These are phyloP conservation scores for Podospora pseudopauciseta DNA, from an alignment of 495 filamentous ascomycete genomes.

Conservation along the genomic window DNA sequence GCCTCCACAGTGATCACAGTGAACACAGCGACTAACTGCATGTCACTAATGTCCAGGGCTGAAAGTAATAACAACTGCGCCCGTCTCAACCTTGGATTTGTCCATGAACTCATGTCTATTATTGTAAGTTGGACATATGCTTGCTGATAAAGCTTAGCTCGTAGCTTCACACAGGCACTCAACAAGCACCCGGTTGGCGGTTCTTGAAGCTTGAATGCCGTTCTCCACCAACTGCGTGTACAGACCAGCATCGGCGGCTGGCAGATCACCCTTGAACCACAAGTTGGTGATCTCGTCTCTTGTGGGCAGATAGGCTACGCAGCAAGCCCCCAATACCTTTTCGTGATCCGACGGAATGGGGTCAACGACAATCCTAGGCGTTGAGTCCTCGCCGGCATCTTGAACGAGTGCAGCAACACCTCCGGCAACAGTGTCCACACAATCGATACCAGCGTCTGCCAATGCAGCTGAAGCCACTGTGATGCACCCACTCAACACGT, in stretches of 20 bases:
- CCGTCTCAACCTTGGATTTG: not conserved
- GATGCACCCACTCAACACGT: conserved; percentile 84
- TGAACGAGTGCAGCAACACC: conserved; percentile 80
- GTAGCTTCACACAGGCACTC: conserved; percentile 37
- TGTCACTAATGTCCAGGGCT: not conserved
- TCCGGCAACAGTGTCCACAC: conserved; percentile 83
- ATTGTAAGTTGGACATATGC: not conserved
- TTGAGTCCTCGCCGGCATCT: conserved; percentile 31
- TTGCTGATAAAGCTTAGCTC: not conserved
- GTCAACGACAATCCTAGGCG: conserved; percentile 67
- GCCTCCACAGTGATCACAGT: not conserved
- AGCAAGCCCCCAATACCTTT: conserved; percentile 74
- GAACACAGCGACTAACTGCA: no score
- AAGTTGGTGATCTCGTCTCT: conserved; percentile 90
- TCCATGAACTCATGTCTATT: not conserved
- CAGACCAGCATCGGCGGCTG: conserved; percentile 36
- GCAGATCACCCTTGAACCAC: conserved; percentile 77
- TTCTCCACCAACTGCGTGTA: conserved; percentile 43
- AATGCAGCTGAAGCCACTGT: conserved; percentile 94
- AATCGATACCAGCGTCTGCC: conserved; percentile 93
- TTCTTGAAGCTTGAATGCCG: conserved; percentile 42
- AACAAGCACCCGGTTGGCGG: conserved; percentile 42
- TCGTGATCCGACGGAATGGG: conserved; percentile 77
- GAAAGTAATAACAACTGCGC: not conserved
- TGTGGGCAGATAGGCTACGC: conserved; percentile 82